phyloP scores from a whole-genome alignment of 768 basidiomycete genomes.

The Phylloporus sp. region DNA sequence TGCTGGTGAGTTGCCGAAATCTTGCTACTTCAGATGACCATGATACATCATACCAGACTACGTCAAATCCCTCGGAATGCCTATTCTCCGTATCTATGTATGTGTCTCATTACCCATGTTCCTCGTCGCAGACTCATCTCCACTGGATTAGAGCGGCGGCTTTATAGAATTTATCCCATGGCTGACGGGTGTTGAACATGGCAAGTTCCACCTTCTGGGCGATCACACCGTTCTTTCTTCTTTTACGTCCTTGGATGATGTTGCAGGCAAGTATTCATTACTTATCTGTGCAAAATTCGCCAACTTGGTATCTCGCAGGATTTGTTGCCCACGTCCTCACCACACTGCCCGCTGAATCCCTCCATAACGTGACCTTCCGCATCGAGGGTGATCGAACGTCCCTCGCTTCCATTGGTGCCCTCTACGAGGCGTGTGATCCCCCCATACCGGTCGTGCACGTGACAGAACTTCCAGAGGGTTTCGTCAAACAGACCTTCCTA shows the following conservation, averaged over 20 bases:
- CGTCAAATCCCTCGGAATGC: slow-evolving; percentile 27
- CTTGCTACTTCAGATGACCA: neutral
- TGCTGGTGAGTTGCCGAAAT: slow-evolving; percentile 19
- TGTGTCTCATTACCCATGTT: slow-evolving; percentile 1
- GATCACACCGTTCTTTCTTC: slow-evolving; percentile 30
- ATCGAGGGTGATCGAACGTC: slow-evolving; percentile 34
- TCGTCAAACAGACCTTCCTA: slow-evolving; percentile 28
- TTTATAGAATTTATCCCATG: slow-evolving; percentile 32
- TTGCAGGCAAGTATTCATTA: slow-evolving; percentile 26
- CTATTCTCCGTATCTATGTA: slow-evolving; percentile 32
- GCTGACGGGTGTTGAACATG: slow-evolving; percentile 25
- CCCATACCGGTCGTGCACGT: slow-evolving; percentile 21
- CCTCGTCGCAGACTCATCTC: neutral
- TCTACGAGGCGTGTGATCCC: slow-evolving; percentile 23
- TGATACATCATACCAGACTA: slow-evolving; percentile 19
- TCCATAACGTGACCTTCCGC: slow-evolving; percentile 32
- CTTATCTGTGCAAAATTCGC: neutral
- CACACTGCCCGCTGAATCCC: slow-evolving; percentile 21
- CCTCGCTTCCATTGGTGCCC: slow-evolving; percentile 23
- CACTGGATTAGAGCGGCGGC: slow-evolving; percentile 28
- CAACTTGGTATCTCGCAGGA: slow-evolving; percentile 20
- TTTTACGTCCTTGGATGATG: slow-evolving; percentile 32
- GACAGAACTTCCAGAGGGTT: slow-evolving; percentile 27
- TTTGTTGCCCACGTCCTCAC: slow-evolving; percentile 35
- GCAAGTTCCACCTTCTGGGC: slow-evolving; percentile 32